A percentile compares a stretch with the other conserved stretches of the same genome.
These are phyloP conservation scores for Pugionium cornutum DNA, from an alignment of 345 rosid species.

Conservation along the genomic window DNA sequence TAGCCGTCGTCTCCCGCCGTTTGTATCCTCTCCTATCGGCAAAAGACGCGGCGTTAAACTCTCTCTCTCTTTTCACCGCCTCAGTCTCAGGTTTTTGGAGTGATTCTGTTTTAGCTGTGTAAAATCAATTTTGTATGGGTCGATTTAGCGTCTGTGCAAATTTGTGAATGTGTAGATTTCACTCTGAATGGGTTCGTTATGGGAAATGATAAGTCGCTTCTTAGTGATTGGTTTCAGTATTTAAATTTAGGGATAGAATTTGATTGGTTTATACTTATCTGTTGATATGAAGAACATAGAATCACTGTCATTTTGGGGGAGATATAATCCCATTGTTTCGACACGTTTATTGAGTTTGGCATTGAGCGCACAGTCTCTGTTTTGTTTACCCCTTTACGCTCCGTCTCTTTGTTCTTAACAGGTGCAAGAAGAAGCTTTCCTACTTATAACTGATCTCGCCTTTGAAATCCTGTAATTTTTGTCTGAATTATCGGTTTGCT, in stretches of 20 bases:
- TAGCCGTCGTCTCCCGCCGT: slow-evolving; percentile 27
- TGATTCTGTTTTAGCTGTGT: slow-evolving; percentile 6
- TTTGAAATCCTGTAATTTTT: slow-evolving; percentile 1
- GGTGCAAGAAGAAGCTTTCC: neutral
- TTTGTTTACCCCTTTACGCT: too few relatives aligned
- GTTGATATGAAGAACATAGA: neutral
- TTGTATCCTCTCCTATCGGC: slow-evolving; percentile 13
- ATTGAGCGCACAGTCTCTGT: neutral
- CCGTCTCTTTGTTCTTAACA: neutral
- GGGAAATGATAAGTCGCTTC: neutral
- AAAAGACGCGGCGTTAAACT: slow-evolving; percentile 19
- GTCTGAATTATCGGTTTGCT: slow-evolving; percentile 15
- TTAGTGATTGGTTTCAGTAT: neutral
- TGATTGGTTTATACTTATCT: neutral
- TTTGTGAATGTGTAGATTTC: slow-evolving; percentile 15
- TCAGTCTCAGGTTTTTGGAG: neutral
- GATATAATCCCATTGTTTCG: neutral
- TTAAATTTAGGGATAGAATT: neutral
- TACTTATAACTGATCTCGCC: neutral
- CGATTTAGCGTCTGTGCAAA: slow-evolving; percentile 11
- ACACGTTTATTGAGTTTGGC: slow-evolving; percentile 17
- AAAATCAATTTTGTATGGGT: neutral
- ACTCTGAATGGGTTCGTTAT: slow-evolving; percentile 21
- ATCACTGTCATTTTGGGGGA: neutral
- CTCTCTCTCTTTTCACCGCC: neutral